Base-by-base conservation (phyloP, 2,329 filamentous ascomycete species). In the Cladophialophora bantiana region DNA sequence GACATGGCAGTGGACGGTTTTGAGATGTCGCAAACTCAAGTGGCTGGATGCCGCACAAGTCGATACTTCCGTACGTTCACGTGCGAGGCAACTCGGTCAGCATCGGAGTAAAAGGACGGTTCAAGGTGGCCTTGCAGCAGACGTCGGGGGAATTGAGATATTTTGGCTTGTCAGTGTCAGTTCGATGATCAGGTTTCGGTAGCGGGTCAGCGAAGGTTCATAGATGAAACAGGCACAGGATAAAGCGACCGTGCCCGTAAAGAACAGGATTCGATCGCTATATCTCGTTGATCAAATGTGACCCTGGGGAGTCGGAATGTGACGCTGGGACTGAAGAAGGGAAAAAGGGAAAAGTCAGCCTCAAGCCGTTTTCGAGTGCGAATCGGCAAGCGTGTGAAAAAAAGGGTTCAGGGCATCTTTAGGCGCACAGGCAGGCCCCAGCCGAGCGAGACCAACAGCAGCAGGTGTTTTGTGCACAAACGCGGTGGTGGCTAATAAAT, bases 211-310 rank as follows among this genome's bases (percentile, higher is more conserved):
- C 42, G 52, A 42, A 52, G 50, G 18, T 38, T 62, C 48, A 62
- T 34, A 34, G 59, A 55, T 42, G 31, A 54, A 65, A 61, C 36
- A 59, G 62, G 31, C 38, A 13, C 15, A 26, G n/a, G 57, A 48
- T n/a, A 42, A 32, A 15, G 32, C 31, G 53, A 6, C 18, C 52
- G 45, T 63, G 31, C 34, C 56, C 57, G 56, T 62, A 20, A 61
- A 38, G 53, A 54, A 59, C 54, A 38, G 52, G 45, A 38, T 31
- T 59, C 32, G 58, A 56, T 60, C 42, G 54, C 35, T 62, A 65
- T 62, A 58, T 63, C 48, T 57, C 56, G 56, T 68, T 48, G 64
- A 64, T 66, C 68, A 70, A 55, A 70, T 70, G 68, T 68, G 63
- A 70, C 68, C 60, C 53, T 70, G 61, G 59, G 62, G 20, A 50